Percentiles rank a stretch among this genome's conserved stretches.
These are phyloP conservation scores for Zygosaccharomyces lentus DNA, from an alignment of 805 yeast species.

Conservation along the genomic window DNA sequence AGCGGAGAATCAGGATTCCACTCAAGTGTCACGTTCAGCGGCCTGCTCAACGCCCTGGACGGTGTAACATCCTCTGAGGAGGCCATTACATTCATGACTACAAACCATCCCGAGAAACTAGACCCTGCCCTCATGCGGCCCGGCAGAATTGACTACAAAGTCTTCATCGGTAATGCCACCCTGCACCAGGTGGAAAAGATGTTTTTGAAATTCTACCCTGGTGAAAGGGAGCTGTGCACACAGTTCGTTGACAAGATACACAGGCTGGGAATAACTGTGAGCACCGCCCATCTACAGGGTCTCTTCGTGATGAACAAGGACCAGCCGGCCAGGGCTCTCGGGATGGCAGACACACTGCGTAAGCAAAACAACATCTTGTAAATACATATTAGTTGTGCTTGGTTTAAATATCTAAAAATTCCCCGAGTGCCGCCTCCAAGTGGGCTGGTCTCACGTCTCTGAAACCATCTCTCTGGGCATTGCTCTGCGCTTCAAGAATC, in stretches of 20 bases:
- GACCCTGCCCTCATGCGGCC: slow-evolving; percentile 95
- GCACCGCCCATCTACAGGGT: slow-evolving; percentile 95
- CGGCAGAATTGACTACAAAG: slow-evolving; percentile 87
- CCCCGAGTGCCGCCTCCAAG: slow-evolving; percentile 36
- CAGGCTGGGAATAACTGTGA: slow-evolving; percentile 52
- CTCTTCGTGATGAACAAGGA: slow-evolving; percentile 88
- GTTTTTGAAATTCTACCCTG: slow-evolving; percentile 84
- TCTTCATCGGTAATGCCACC: slow-evolving; percentile 81
- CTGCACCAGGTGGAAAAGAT: slow-evolving; percentile 71
- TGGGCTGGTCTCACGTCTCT: slow-evolving; percentile 42
- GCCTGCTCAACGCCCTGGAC: slow-evolving; percentile 87
- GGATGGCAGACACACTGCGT: slow-evolving; percentile 46
- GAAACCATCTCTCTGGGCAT: slow-evolving; percentile 41
- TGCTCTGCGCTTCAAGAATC: slow-evolving; percentile 38
- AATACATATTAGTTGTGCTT: neutral
- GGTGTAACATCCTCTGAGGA: slow-evolving; percentile 98
- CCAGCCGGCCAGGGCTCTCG: slow-evolving; percentile 70
- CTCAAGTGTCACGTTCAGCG: slow-evolving; percentile 93
- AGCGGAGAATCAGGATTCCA: slow-evolving; percentile 69
- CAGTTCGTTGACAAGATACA: slow-evolving; percentile 41
- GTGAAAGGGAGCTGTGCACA: slow-evolving; percentile 49
- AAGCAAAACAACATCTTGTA: slow-evolving; percentile 36
- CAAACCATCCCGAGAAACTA: slow-evolving; percentile 90
- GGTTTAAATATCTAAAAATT: slow-evolving; percentile 8
- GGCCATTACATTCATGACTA: slow-evolving; percentile 94